These are phyloP conservation scores for Nakaseomyces delphensis DNA, from an alignment of 1,139 yeast species.

Conservation along the genomic window DNA sequence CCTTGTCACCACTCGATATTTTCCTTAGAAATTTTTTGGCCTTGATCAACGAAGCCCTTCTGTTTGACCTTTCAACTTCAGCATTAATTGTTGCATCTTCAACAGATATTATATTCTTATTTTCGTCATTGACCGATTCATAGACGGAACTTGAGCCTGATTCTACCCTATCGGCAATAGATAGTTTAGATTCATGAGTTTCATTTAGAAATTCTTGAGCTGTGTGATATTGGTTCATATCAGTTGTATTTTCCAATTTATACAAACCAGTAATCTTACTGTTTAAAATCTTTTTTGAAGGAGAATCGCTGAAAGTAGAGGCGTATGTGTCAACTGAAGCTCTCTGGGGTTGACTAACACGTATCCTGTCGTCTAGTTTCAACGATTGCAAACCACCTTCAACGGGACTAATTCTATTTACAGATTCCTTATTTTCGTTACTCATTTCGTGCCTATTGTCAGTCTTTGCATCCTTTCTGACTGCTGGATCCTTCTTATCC, in stretches of 20 bases:
- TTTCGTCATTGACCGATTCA: conserved; percentile 1
- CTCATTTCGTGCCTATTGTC: conserved; percentile 1
- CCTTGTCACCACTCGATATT: neutral
- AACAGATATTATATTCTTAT: neutral
- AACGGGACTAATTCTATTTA: conserved; percentile 13
- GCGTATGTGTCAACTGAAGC: conserved; percentile 13
- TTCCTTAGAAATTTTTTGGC: conserved; percentile 14
- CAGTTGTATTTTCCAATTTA: conserved; percentile 20
- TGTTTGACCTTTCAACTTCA: neutral
- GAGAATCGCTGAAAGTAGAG: conserved; percentile 24
- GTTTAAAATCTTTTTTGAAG: conserved; percentile 12
- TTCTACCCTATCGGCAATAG: conserved; percentile 1
- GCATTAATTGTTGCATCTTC: neutral
- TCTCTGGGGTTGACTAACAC: conserved; percentile 3
- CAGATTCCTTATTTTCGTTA: neutral
- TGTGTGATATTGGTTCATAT: conserved; percentile 20
- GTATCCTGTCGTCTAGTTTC: conserved; percentile 8
- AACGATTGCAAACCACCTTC: conserved; percentile 17
- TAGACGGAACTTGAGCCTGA: conserved; percentile 3
- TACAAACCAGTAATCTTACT: conserved; percentile 15
- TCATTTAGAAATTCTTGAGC: conserved; percentile 22
- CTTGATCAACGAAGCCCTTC: conserved; percentile 11
- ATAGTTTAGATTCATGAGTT: neutral
- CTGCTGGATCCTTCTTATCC: conserved; percentile 8
- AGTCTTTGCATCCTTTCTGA: conserved; percentile 8